Evolutionary conservation across 23 red algal genomes (phyloP).

Genomic region (Gracilaria caudata): DNA sequence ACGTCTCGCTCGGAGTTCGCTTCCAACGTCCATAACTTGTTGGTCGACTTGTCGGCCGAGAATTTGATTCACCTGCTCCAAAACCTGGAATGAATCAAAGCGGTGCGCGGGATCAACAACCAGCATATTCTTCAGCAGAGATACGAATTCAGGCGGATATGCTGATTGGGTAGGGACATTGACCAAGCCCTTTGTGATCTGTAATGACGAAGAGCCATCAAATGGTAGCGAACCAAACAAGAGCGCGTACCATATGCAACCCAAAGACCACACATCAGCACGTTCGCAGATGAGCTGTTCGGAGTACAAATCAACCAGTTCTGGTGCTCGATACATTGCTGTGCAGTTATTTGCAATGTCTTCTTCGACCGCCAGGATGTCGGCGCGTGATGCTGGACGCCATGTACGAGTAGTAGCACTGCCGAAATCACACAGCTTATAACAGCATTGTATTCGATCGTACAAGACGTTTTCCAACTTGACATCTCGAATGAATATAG

Average conservation of each 20-base stretch:
- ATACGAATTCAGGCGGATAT: conserved; percentile 56
- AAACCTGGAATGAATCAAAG: conserved; percentile 51
- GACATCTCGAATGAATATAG: conserved; percentile 82
- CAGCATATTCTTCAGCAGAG: conserved; percentile 69
- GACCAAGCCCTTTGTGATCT: conserved; percentile 59
- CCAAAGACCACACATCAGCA: conserved; percentile 92
- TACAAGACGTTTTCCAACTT: conserved; percentile 93
- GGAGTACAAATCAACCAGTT: conserved; percentile 48
- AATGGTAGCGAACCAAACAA: conserved; percentile 75
- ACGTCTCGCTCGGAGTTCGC: conserved; percentile 7
- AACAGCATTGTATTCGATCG: conserved; percentile 47
- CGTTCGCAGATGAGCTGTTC: conserved; percentile 50
- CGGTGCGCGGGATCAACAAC: conserved; percentile 54
- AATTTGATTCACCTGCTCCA: conserved; percentile 11
- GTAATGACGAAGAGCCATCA: conserved; percentile 65
- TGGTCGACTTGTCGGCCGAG: conserved; percentile 25
- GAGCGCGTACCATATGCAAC: conserved; percentile 88
- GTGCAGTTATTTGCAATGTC: conserved; percentile 65
- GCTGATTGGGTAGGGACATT: conserved; percentile 28
- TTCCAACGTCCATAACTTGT: not conserved
- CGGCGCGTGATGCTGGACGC: conserved; percentile 34
- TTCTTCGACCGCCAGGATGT: conserved; percentile 54
- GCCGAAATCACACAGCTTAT: conserved; percentile 93
- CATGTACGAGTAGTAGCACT: conserved; percentile 52
- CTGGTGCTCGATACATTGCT: conserved; percentile 69